Evolutionary conservation across 305 asterid genomes (phyloP), one percentile per base, ranked within the genome.

Genomic region (Fraxinus platypoda): DNA sequence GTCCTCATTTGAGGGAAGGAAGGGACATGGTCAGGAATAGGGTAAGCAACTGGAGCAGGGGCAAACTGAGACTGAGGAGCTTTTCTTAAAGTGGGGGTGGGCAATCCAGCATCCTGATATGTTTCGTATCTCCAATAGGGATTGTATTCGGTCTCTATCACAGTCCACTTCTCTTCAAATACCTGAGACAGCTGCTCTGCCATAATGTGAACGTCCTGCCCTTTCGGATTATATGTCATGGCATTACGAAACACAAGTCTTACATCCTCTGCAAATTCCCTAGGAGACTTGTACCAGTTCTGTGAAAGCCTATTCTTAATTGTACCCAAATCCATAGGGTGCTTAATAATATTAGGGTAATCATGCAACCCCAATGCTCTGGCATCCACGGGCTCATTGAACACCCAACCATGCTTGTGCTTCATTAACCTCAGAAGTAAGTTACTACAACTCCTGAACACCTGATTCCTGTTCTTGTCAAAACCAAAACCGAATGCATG

Each of bases 281-380:
- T 80, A 0, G 88, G 87, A 78, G 87, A 86, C 80, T 86, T 87
- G 84, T 89, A 89, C 85, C 79, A 84, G 62, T 88, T 85, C 81
- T 87, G 86, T 30, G 88, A 78, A 34, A 89, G 82, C 81, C 88
- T 83, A 74, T 75, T 80, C 81, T 86, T 89, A 64, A 89, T 81
- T 34, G 92, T 87, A 37, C 91, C 92, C 57, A 89, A 87, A 86
- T 89, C 92, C 92, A 89, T 89, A 8, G 92, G 92, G 41, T 83
- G 88, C 80, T 86, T 87, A 30, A 89, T 87, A 66, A 89, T 80
- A 68, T 84, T 84, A 83, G 83, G 85, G 83, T 89, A 87, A 86
- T 89, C 92, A 75, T 79, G 90, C 43, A 89, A 78, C 71, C 86
- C 85, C 75, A 87, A 84, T 66, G 85, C 86, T 57, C 83, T 59